Conservation (phyloP, 306 rosid genomes). For the Sechiopsis laciniata region DNA sequence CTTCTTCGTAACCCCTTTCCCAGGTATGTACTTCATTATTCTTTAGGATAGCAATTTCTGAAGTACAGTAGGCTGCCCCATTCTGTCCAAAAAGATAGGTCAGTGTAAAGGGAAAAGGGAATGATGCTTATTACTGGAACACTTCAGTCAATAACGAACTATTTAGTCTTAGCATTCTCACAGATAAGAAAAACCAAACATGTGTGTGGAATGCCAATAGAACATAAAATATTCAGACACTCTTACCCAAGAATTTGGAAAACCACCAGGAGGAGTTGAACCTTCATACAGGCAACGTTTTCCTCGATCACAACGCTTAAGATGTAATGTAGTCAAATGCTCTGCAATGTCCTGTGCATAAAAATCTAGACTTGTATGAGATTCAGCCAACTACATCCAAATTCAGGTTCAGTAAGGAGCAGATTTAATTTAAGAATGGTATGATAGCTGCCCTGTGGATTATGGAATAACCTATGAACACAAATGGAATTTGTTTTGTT, state of each 20-base stretch:
- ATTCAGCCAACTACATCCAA: no score
- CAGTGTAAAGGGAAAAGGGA: not conserved
- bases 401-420: no score
- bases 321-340: constrained; percentile 77
- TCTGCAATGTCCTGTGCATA: constrained; percentile 78
- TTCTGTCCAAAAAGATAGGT: constrained; percentile 41
- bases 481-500: not conserved
- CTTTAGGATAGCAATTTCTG: constrained; percentile 75
- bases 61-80: constrained; percentile 77
- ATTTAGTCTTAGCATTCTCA: not conserved
- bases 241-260: constrained; percentile 94
- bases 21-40: constrained; percentile 87
- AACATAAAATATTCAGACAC: constrained; percentile 10
- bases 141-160: not conserved
- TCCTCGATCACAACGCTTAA: constrained; percentile 88
- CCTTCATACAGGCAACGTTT: constrained; percentile 96
- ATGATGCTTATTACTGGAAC: not conserved
- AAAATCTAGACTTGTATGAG: constrained; percentile 2
- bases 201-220: constrained; percentile 2
- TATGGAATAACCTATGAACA: not conserved
- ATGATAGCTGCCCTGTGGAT: not conserved
- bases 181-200: not conserved
- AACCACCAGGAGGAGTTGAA: constrained; percentile 89
- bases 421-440: not conserved
- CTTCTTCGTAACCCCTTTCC: constrained; percentile 84